A percentile compares a stretch with the other conserved stretches of the same genome.
Conservation (phyloP, 2,329 filamentous ascomycete genomes). For the Boeremia lycopersici region DNA sequence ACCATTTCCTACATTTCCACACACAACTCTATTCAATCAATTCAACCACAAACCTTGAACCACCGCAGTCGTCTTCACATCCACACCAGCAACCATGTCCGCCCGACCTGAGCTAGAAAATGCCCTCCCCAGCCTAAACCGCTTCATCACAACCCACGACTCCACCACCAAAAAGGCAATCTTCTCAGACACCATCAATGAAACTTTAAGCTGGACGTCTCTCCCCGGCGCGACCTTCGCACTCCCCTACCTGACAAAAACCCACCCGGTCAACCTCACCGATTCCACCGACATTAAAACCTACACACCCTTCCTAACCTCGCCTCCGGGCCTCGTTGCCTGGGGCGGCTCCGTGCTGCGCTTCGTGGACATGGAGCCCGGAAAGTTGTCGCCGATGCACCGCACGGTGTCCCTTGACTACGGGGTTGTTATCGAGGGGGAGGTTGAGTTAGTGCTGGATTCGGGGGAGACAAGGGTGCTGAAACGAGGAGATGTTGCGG, state of each 20-base stretch:
- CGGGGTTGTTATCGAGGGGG: constrained; percentile 47
- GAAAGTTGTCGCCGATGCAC: constrained; percentile 44
- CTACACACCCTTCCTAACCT: constrained; percentile 53
- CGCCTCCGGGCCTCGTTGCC: constrained; percentile 56
- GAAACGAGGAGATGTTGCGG: constrained; percentile 43
- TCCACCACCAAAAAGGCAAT: constrained; percentile 39
- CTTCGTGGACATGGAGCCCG: constrained; percentile 43
- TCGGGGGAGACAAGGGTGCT: constrained; percentile 44
- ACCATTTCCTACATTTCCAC: no score
- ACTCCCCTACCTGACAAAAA: constrained; percentile 56
- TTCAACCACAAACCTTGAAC: not conserved
- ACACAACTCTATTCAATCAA: no score
- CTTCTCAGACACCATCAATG: constrained; percentile 36
- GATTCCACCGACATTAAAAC: constrained; percentile 52
- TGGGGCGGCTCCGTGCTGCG: constrained; percentile 54
- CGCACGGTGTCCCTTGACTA: constrained; percentile 49
- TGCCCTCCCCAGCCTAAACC: constrained; percentile 37
- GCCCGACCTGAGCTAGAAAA: constrained; percentile 21
- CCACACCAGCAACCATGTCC: constrained; percentile 18
- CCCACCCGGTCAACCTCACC: constrained; percentile 54
- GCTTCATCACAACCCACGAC: constrained; percentile 47
- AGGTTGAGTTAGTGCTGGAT: constrained; percentile 45
- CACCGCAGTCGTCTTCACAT: not conserved
- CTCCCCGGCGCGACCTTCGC: constrained; percentile 48
- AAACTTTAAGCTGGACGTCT: constrained; percentile 26